Evolutionary conservation across 108 stramenopile species (phyloP), one percentile per base, ranked within the genome.

Genomic region (Fragilaria crotonensis): DNA sequence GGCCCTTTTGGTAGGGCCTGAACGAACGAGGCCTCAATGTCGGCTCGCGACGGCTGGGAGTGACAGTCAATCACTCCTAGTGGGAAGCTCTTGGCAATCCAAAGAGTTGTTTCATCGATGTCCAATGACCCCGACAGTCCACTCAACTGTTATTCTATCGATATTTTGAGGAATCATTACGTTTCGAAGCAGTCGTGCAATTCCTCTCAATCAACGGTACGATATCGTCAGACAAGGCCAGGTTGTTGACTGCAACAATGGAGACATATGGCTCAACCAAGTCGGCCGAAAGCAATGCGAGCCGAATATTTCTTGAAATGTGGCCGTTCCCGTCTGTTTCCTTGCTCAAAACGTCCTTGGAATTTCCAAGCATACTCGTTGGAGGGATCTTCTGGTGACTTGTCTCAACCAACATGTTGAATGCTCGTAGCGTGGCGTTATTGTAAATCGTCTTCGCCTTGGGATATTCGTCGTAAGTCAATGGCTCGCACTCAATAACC

Each of bases 391-490:
- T 92, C 2, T 55, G 41, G 57, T 87, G 54, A 50, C 88, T 90
- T 1, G 94, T 90, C 54, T 96, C 95, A 7, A 96, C 69, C 41
- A 96, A 57, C 80, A 96, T 93, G 62, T 93, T 96, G 64, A 96
- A 87, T 1, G 83, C 78, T 20, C 95, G 64, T 19, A 96, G 69
- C 2, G 85, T 93, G 0, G 83, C 77, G 36, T 81, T 78, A 52
- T 85, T 77, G 71, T 97, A 95, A 47, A 31, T 56, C 2, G 92
- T 89, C 54, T 81, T 76, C 25, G 70, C 70, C 14, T 22, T 20
- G 9, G 45, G 60, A 59, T 95, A 90, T 18, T 76, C 80, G 0
- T 71, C 75, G 70, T 82, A 82, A 21, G 62, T 59, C 11, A 46
- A 60, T 5, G 94, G 92, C 41, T 93, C 82, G 77, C 63, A 95